Percentiles rank a stretch among this genome's conserved stretches.
Evolutionary conservation across 768 basidiomycete species (phyloP).

Genomic region (Tephrocybe sp.): DNA sequence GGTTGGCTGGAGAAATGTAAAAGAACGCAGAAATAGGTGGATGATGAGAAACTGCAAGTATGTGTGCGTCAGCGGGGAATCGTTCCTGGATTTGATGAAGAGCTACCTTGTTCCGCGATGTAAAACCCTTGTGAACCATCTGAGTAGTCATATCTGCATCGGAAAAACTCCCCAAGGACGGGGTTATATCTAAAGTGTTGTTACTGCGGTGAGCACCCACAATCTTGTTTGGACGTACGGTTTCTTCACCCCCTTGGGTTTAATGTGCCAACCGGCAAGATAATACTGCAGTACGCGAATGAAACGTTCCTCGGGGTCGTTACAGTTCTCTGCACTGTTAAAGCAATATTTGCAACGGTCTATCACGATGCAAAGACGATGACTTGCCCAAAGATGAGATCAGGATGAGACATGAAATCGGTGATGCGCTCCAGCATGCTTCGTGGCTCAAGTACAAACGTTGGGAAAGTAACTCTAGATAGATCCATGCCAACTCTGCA

Average conservation of each 20-base stretch:
- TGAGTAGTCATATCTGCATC: slow-evolving; percentile 89
- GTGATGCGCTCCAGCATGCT: slow-evolving; percentile 98
- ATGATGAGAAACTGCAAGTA: slow-evolving; percentile 82
- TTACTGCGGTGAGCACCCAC: slow-evolving; percentile 8
- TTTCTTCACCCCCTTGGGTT: slow-evolving; percentile 99
- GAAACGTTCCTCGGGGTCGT: slow-evolving; percentile 87
- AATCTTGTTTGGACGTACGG: slow-evolving; percentile 58
- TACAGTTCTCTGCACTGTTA: slow-evolving; percentile 71
- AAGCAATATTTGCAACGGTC: slow-evolving; percentile 1
- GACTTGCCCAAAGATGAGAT: slow-evolving; percentile 90
- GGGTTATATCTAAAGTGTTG: slow-evolving; percentile 78
- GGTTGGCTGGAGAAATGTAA: slow-evolving; percentile 91
- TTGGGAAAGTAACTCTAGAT: slow-evolving; percentile 88
- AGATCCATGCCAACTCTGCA: slow-evolving; percentile 94
- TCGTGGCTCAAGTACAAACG: slow-evolving; percentile 94
- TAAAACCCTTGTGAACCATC: slow-evolving; percentile 92
- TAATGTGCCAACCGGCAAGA: slow-evolving; percentile 99
- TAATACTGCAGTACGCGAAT: slow-evolving; percentile 91
- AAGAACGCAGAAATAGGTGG: slow-evolving; percentile 95
- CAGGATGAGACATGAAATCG: slow-evolving; percentile 98
- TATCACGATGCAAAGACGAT: slow-evolving; percentile 1
- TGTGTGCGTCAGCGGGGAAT: not conserved
- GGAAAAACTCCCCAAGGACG: slow-evolving; percentile 95
- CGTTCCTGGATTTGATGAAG: not conserved
- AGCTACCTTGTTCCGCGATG: slow-evolving; percentile 88